phyloP scores from a whole-genome alignment of 163 green algal species.

The Scenedesmus sp. region DNA sequence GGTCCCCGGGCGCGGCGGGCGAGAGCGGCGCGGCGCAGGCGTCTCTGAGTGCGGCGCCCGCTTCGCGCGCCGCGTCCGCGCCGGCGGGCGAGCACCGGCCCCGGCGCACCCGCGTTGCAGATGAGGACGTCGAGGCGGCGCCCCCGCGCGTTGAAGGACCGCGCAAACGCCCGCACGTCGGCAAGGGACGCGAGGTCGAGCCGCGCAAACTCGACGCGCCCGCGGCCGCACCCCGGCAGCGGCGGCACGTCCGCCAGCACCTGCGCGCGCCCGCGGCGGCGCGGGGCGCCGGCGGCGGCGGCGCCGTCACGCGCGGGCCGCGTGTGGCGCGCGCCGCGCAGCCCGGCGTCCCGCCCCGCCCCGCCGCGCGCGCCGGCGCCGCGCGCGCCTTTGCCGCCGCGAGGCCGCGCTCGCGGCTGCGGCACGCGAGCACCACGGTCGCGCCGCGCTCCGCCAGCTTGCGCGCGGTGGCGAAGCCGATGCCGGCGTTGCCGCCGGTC shows the following conservation, averaged over 20 bases:
- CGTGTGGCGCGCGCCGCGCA: no score
- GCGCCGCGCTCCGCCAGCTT: slow-evolving; percentile 63
- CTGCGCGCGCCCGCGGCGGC: background rate
- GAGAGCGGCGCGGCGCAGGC: no score
- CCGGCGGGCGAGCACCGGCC: no score
- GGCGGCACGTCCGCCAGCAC: slow-evolving; percentile 20
- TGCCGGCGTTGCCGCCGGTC: slow-evolving; percentile 76
- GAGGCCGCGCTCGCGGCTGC: slow-evolving; percentile 49
- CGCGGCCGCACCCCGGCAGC: slow-evolving; percentile 1
- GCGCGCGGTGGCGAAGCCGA: slow-evolving; percentile 68
- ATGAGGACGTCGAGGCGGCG: slow-evolving; percentile 33
- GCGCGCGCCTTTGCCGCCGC: slow-evolving; percentile 42
- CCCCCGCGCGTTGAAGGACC: slow-evolving; percentile 24
- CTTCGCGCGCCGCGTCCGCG: no score
- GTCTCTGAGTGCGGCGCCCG: no score
- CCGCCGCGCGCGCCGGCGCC: background rate
- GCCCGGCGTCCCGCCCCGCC: no score
- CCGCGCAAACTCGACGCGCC: slow-evolving; percentile 24
- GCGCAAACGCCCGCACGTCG: slow-evolving; percentile 26
- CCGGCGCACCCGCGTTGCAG: slow-evolving; percentile 49
- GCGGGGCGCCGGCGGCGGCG: no score
- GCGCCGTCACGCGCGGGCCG: no score
- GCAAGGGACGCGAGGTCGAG: slow-evolving; percentile 38
- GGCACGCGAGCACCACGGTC: slow-evolving; percentile 73
- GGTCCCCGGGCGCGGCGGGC: no score